Evolutionary conservation across 306 rosid genomes (phyloP).

Genomic region (Pyrus betulifolia): DNA sequence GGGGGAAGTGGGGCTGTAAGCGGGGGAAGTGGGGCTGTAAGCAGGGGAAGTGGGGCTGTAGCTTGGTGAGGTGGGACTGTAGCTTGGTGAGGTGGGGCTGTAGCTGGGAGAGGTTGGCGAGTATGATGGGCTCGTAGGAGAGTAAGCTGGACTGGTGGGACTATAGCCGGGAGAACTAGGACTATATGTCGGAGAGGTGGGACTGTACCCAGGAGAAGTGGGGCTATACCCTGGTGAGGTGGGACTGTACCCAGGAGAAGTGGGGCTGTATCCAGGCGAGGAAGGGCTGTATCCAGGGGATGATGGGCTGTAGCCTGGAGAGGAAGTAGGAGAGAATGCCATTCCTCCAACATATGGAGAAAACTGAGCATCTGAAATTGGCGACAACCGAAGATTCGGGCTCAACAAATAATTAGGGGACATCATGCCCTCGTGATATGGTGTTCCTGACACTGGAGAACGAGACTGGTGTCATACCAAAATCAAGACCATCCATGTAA

Average conservation of each 20-base stretch:
- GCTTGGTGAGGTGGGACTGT: conserved; percentile 85
- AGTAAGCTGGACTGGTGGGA: conserved; percentile 96
- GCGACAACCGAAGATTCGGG: conserved; percentile 85
- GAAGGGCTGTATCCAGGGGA: conserved; percentile 96
- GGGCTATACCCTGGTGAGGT: conserved; percentile 95
- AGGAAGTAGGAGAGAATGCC: conserved; percentile 91
- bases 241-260: conserved; percentile 93
- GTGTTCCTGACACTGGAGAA: conserved; percentile 87
- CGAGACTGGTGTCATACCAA: conserved; percentile 97
- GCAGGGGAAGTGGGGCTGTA: conserved; percentile 64
- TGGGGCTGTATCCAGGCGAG: conserved; percentile 92
- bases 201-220: conserved; percentile 90
- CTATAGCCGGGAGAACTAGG: conserved; percentile 96
- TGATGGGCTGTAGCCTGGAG: conserved; percentile 95
- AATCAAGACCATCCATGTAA: conserved; percentile 92
- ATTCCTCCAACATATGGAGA: conserved; percentile 95
- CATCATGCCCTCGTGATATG: conserved; percentile 94
- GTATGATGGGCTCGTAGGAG: conserved; percentile 94
- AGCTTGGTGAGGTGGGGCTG: conserved; percentile 77
- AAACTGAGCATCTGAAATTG: conserved; percentile 86
- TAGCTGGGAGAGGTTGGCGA: conserved; percentile 82
- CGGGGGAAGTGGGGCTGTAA: conserved; percentile 68
- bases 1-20: conserved; percentile 74
- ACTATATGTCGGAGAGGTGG: conserved; percentile 91
- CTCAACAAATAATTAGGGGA: conserved; percentile 88